phyloP scores from a whole-genome alignment of 2,329 filamentous ascomycete genomes.

The Penicillium sp. region DNA sequence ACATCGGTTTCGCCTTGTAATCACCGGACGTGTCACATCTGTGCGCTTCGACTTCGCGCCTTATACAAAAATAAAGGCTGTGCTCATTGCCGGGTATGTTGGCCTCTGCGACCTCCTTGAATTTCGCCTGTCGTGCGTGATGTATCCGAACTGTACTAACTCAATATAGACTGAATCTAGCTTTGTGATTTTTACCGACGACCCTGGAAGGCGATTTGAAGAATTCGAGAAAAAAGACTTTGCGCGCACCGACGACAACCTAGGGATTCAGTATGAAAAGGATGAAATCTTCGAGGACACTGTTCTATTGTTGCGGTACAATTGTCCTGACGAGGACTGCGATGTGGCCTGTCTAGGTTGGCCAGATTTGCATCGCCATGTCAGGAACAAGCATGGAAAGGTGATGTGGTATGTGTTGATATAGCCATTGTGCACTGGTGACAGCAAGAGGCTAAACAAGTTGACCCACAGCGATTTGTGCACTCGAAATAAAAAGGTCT shows the following conservation, averaged over 20 bases:
- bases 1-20: slow-evolving; percentile 89
- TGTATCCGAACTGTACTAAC: neutral
- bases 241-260: slow-evolving; percentile 70
- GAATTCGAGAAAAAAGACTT: slow-evolving; percentile 73
- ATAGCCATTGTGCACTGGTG: neutral
- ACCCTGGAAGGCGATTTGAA: slow-evolving; percentile 72
- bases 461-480: slow-evolving; percentile 62
- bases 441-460: slow-evolving; percentile 8
- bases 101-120: neutral
- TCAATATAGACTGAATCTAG: slow-evolving; percentile 38
- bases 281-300: slow-evolving; percentile 89
- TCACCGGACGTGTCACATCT: slow-evolving; percentile 95
- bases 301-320: slow-evolving; percentile 79
- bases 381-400: slow-evolving; percentile 73
- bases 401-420: slow-evolving; percentile 62
- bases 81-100: slow-evolving; percentile 81
- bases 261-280: slow-evolving; percentile 87
- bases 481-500: slow-evolving; percentile 92
- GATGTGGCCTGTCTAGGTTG: slow-evolving; percentile 79
- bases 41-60: slow-evolving; percentile 80
- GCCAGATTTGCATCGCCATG: slow-evolving; percentile 74
- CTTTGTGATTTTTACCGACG: slow-evolving; percentile 88
- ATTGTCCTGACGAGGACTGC: slow-evolving; percentile 80
- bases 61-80: slow-evolving; percentile 96
- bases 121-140: neutral